These are phyloP conservation scores for Fusarium compactum DNA, from an alignment of 2,329 filamentous ascomycete species.

Conservation along the genomic window DNA sequence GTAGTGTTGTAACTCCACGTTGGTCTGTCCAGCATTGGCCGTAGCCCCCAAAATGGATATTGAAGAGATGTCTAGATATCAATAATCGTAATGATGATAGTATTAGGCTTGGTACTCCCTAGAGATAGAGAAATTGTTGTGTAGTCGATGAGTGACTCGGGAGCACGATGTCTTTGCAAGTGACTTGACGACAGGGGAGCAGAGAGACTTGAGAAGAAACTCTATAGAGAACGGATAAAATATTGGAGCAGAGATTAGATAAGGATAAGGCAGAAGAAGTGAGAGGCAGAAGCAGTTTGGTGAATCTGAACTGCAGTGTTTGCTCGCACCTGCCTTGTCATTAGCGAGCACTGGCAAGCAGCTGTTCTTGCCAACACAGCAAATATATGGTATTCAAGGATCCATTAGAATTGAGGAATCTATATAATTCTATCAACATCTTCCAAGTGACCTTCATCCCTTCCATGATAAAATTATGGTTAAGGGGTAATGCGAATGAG, in stretches of 20 bases:
- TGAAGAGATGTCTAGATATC: not conserved
- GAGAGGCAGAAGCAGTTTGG: not conserved
- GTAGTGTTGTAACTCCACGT: not conserved
- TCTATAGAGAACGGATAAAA: fast-evolving
- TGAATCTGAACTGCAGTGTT: not conserved
- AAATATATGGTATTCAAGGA: not conserved
- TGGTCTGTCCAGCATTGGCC: not conserved
- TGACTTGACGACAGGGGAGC: not conserved
- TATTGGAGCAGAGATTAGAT: not conserved
- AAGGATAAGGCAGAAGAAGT: not conserved
- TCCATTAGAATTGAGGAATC: not conserved
- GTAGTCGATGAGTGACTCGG: not conserved
- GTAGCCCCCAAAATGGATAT: not conserved
- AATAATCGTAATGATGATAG: not conserved
- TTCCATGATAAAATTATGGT: not conserved
- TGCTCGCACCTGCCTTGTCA: not conserved
- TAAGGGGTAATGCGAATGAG: not conserved
- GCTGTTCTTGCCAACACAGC: not conserved
- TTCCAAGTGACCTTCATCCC: not conserved
- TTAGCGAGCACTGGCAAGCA: not conserved
- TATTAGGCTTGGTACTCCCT: fast-evolving
- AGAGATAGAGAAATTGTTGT: not conserved
- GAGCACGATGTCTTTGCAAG: not conserved
- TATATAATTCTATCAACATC: too few species aligned
- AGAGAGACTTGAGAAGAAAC: not conserved